Base-by-base conservation (phyloP, 73 alveolate genomes). In the Paramecium biaurelia region DNA sequence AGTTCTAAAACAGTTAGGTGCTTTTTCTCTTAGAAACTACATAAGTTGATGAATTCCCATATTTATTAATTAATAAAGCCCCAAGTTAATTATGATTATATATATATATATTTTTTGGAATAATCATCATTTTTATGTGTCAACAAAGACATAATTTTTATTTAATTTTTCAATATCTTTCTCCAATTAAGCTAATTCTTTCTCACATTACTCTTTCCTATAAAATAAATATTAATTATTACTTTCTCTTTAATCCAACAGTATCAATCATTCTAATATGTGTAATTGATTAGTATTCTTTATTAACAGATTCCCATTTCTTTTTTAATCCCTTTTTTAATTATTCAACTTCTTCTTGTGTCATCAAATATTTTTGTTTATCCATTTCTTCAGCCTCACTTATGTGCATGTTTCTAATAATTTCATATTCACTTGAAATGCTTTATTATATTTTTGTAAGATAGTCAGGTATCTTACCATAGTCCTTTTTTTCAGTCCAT, bases 1-100 rank as follows among this genome's bases (percentile, higher is more conserved):
- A 12, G 9, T 9, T 24, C 41, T 86, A 10, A 63, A 63, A 57
- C 93, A 86, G 58, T 93, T 94, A 0, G 99, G 99, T 56, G 99
- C 98, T 68, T 98, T 97, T 93, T 98, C 99, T 85, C 94, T 94
- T 70, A 98, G 92, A 32, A 98, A 95, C 57, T 95, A 85, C 99
- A 97, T 98, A 1, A 98, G 96, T 93, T 98, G 96, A 92, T 96
- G 97, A 57, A 98, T 98, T 79, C 99, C 99, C 99, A 98, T 98
- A 92, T 92, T 93, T 14, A 15, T 21, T 30, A 12, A n/a, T 34
- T 38, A 38, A 18, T 49, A 24, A 63, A 63, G 84, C 84, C 53
- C 43, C 5, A 63, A 63, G 84, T 30, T 63, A 7, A 63, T 12
- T 63, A 63, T 12, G 43, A 30, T 63, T 30, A 26, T 30, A 30